Evolutionary conservation across 441 rosid genomes (phyloP).

Genomic region (Populus hybrid): DNA sequence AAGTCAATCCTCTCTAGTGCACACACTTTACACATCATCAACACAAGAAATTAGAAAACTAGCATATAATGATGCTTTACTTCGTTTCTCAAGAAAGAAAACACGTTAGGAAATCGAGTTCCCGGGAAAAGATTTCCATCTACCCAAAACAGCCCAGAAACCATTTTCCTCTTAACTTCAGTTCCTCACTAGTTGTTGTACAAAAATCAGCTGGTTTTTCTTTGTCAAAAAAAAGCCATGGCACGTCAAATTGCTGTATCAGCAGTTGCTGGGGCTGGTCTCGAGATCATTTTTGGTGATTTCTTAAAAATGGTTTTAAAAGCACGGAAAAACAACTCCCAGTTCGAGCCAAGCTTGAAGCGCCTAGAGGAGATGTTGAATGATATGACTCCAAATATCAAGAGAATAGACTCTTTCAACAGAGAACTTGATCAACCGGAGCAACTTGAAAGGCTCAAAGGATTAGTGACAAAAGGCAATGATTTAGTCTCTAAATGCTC

Average conservation of each 20-base stretch:
- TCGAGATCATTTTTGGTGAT: not conserved
- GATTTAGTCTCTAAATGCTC: constrained; percentile 17
- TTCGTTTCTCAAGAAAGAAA: too few relatives aligned
- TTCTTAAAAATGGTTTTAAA: too few relatives aligned
- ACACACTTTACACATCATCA: too few relatives aligned
- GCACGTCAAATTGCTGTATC: not conserved
- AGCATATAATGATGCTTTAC: too few relatives aligned
- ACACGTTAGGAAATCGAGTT: too few relatives aligned
- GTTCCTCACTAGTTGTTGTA: not conserved
- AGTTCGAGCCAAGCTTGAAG: constrained; percentile 12
- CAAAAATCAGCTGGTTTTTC: not conserved
- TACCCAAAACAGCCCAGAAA: not conserved
- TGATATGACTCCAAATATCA: constrained; percentile 8
- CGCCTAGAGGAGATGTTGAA: constrained; percentile 1
- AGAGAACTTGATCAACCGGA: constrained; percentile 15
- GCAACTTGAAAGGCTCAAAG: constrained; percentile 11
- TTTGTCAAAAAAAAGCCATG: not conserved
- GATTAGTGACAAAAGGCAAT: constrained; percentile 13
- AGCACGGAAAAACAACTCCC: not conserved
- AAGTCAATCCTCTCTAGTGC: too few relatives aligned
- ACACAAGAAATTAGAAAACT: too few relatives aligned
- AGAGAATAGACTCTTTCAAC: constrained; percentile 12
- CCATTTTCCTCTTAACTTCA: not conserved
- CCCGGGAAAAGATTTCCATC: not conserved
- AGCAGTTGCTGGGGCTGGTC: constrained; percentile 24